A percentile compares a stretch with the other conserved stretches of the same genome.
Conservation (phyloP, 768 basidiomycete species). For the Lentinula detonsa region DNA sequence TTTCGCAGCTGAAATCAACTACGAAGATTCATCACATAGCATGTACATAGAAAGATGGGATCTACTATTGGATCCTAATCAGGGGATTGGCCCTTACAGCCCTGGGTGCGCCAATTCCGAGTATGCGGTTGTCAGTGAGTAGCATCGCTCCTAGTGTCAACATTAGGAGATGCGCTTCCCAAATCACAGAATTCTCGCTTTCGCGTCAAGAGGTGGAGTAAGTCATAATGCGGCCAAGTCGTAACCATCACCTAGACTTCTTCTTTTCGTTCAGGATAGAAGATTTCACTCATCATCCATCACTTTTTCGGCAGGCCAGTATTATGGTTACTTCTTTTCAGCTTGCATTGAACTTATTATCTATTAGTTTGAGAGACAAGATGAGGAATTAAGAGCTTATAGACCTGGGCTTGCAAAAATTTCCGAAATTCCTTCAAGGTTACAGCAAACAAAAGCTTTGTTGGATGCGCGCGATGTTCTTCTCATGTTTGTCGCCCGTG, state of each 20-base stretch:
- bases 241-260: background rate
- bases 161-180: background rate
- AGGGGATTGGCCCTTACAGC: background rate
- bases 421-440: background rate
- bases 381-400: background rate
- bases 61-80: background rate
- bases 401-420: background rate
- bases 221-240: background rate
- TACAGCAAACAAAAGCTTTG: background rate
- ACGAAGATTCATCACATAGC: background rate
- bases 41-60: background rate
- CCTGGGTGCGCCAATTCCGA: background rate
- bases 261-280: background rate
- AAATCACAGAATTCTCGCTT: background rate
- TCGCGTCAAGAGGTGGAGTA: background rate
- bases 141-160: background rate
- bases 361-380: background rate
- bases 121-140: background rate
- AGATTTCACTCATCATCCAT: background rate
- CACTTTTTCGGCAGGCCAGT: background rate
- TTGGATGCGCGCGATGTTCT: background rate
- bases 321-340: background rate
- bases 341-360: too few relatives aligned
- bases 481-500: background rate
- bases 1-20: too few relatives aligned